A percentile compares a stretch with the other conserved stretches of the same genome.
Conservation (phyloP, 2,329 filamentous ascomycete species). For the Diaporthe sp. region DNA sequence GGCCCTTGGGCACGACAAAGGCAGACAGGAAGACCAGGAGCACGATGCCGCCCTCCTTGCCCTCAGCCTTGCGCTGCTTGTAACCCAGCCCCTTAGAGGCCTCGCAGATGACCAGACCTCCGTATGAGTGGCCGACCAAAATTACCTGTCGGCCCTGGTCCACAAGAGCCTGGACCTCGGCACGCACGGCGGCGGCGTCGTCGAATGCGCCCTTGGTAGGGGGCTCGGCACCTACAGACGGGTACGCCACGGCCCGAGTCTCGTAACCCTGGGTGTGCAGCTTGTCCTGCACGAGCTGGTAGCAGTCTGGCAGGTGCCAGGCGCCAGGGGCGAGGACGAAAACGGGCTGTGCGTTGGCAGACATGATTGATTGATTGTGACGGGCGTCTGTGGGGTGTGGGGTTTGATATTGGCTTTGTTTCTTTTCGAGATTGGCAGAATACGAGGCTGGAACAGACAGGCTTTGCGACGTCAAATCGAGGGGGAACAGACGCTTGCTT, state of each 20-base stretch:
- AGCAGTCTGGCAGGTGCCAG: slow-evolving; percentile 49
- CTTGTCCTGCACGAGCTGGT: slow-evolving; percentile 43
- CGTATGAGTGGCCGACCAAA: slow-evolving; percentile 50
- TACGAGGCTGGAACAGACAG: slow-evolving; percentile 10
- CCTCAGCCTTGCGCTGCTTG: slow-evolving; percentile 46
- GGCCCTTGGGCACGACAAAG: slow-evolving; percentile 43
- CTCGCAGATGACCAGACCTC: slow-evolving; percentile 47
- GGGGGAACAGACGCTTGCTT: neutral
- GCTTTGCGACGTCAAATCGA: slow-evolving; percentile 6
- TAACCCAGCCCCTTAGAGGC: slow-evolving; percentile 48
- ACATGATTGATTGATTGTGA: slow-evolving; percentile 23
- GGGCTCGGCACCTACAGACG: slow-evolving; percentile 48
- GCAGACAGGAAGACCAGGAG: slow-evolving; percentile 47
- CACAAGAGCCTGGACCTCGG: slow-evolving; percentile 41
- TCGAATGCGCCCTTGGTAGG: slow-evolving; percentile 42
- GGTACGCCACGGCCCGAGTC: slow-evolving; percentile 47
- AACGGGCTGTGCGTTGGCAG: slow-evolving; percentile 39
- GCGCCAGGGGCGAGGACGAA: slow-evolving; percentile 52
- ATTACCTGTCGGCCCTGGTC: slow-evolving; percentile 49
- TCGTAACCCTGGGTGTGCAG: slow-evolving; percentile 47
- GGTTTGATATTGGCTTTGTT: neutral
- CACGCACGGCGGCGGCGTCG: slow-evolving; percentile 47
- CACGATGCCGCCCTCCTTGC: slow-evolving; percentile 51
- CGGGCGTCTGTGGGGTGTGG: slow-evolving; percentile 6
- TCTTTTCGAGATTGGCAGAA: slow-evolving; percentile 5